These are phyloP conservation scores for Pseudoperonospora humuli DNA, from an alignment of 352 stramenopile genomes.

Conservation along the genomic window DNA sequence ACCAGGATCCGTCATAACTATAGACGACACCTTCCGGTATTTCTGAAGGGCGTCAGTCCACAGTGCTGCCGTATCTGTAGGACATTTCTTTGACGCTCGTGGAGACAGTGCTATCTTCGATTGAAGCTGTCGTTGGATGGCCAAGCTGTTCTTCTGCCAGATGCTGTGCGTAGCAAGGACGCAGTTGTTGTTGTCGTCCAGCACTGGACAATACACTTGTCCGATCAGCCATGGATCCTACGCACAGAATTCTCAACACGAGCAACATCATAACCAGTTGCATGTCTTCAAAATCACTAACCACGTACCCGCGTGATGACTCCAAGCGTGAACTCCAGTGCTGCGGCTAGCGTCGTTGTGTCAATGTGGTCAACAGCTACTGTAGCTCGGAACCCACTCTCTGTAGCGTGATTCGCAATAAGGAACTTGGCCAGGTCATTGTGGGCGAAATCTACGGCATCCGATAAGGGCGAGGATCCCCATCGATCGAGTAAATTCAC, in stretches of 20 bases:
- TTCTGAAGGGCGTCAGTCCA: slow-evolving; percentile 53
- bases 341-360: slow-evolving; percentile 37
- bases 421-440: slow-evolving; percentile 66
- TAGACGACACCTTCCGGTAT: slow-evolving; percentile 60
- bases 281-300: background rate
- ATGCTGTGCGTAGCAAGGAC: slow-evolving; percentile 59
- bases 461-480: slow-evolving; percentile 62
- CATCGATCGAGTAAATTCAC: slow-evolving; percentile 77
- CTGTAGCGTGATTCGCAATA: slow-evolving; percentile 49
- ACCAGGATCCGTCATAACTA: slow-evolving; percentile 70
- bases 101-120: slow-evolving; percentile 13
- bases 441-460: slow-evolving; percentile 73
- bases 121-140: slow-evolving; percentile 2
- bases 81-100: slow-evolving; percentile 12
- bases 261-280: background rate
- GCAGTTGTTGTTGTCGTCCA: slow-evolving; percentile 50
- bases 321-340: slow-evolving; percentile 62
- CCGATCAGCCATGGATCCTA: slow-evolving; percentile 66
- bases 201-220: slow-evolving; percentile 63
- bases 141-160: slow-evolving; percentile 46
- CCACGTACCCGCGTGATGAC: slow-evolving; percentile 44
- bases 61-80: slow-evolving; percentile 21
- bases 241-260: background rate
- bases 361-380: slow-evolving; percentile 61
- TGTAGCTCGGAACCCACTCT: slow-evolving; percentile 49